phyloP scores from a whole-genome alignment of 305 asterid genomes.

The Vinca major region DNA sequence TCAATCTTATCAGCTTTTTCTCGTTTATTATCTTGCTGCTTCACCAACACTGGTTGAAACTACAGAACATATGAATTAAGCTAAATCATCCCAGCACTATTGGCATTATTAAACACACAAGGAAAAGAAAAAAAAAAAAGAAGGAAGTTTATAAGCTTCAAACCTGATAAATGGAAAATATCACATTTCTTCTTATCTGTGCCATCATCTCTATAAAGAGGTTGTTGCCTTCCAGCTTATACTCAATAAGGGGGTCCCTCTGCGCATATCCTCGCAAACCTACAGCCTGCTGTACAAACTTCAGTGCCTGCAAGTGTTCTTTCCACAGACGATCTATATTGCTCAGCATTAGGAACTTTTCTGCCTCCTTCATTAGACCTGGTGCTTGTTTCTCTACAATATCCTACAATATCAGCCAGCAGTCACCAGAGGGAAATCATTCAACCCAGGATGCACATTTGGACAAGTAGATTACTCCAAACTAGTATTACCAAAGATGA shows the following conservation, averaged over 20 bases:
- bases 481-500: background rate
- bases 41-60: constrained; percentile 85
- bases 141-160: background rate
- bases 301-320: constrained; percentile 97
- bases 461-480: background rate
- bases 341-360: constrained; percentile 75
- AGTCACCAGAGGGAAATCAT: background rate
- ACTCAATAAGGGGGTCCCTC: constrained; percentile 94
- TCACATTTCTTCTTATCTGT: constrained; percentile 84
- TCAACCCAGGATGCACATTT: background rate
- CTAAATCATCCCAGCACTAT: background rate
- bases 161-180: constrained; percentile 94
- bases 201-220: constrained; percentile 99
- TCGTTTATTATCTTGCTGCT: constrained; percentile 45
- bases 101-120: background rate
- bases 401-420: constrained; percentile 34
- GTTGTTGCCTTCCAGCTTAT: constrained; percentile 96
- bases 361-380: constrained; percentile 95
- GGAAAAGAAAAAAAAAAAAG: too few relatives aligned
- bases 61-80: constrained; percentile 24
- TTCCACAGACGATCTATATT: constrained; percentile 95
- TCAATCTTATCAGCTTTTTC: constrained; percentile 30
- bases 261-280: constrained; percentile 97
- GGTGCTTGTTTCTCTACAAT: constrained; percentile 90
- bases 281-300: constrained; percentile 97